Evolutionary conservation across 805 yeast species (phyloP), one percentile per base, ranked within the genome.

Genomic region (Dipodascus albidus): DNA sequence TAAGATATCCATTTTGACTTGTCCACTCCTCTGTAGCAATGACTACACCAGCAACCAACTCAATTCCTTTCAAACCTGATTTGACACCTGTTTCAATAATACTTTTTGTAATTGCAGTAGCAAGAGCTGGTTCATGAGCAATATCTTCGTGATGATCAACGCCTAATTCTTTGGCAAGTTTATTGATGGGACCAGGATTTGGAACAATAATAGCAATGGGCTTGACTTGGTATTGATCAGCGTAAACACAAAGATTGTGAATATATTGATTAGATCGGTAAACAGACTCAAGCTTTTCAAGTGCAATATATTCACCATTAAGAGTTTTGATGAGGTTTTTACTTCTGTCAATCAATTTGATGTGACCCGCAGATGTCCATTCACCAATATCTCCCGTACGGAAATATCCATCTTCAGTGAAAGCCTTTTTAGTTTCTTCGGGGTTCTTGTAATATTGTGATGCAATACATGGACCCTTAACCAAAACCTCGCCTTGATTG

Each of bases 291-390:
- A 93, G 75, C 71, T 90, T 90, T 72, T 93, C 99, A 64, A 93
- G 77, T 2, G 99, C 99, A 69, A 93, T 87, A 71, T 93, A 93
- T 74, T 93, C 99, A 72, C 99, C 99, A 68, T 93, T 91, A 64
- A 80, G 77, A 20, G 99, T 93, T 78, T 93, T 93, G 62, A 93
- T 95, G 70, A 93, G 77, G 69, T 93, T 93, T 82, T 93, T 93
- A 76, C 81, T 87, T 68, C 99, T 85, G 73, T 93, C 99, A 67
- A 93, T 86, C 57, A 93, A 75, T 66, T 78, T 81, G 65, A 93
- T 75, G 54, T 81, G 83, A 59, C 98, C 98, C 59, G 75, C 77
- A 23, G 80, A 56, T 47, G 90, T 78, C 95, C 96, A 88, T 74
- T 87, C 89, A 66, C 91, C 96, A 70, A 93, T 88, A 69, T 93